Evolutionary conservation across 805 yeast genomes (phyloP), one percentile per base, ranked within the genome.

Genomic region (Helenozyma baotianmanensis): DNA sequence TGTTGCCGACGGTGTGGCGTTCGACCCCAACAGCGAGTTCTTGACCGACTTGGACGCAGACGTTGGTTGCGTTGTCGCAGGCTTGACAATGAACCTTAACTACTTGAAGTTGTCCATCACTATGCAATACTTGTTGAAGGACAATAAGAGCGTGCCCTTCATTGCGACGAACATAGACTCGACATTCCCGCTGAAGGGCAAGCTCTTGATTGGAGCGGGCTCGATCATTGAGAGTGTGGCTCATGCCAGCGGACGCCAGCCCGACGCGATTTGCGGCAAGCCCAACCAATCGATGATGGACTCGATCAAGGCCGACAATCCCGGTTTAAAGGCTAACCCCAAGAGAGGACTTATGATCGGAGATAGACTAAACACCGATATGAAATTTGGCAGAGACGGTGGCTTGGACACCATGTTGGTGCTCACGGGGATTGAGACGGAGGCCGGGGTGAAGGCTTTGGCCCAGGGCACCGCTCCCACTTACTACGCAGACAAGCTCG

Each of bases 111-210:
- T 88, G 32, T 83, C 95, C 1, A 64, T 78, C 21, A 83, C 96
- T 6, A 69, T 89, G 64, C 89, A 86, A 50, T 89, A 92, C 49
- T 66, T 92, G 31, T 67, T 71, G 40, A 74, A 80, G 37, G 62
- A 64, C 38, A 45, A 63, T 38, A 78, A 79, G 30, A 65, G 70
- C 2, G 68, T 86, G 3, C 73, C 80, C 21, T 92, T 87, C 58
- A 68, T 92, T 43, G 97, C 97, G 14, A 92, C 97, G 4, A 92
- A 92, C 57, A 84, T 85, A 26, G 98, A 92, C 58, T 82, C 96
- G 1, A 92, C 98, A 0, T 92, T 79, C 66, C 98, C 98, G 2
- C 76, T 83, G 38, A 80, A 84, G 58, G 96, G 95, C 1, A 68
- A 76, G 47, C 73, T 85, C 30, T 71, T 92, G 30, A 95, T 96